Base-by-base conservation (phyloP, 805 yeast genomes). In the Candida silvicultrix region DNA sequence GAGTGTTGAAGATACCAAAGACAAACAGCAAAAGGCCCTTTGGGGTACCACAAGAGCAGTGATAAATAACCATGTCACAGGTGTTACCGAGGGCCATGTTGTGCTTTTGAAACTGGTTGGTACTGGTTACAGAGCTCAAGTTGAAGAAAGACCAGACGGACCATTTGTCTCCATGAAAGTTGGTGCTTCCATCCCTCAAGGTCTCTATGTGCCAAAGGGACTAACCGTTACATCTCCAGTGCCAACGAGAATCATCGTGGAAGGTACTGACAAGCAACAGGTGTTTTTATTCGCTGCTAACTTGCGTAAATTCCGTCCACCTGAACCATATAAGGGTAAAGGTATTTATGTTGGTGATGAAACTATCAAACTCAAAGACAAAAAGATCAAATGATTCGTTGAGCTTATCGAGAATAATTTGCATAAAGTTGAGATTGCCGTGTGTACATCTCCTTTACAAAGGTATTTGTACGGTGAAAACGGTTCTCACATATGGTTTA, bases 271-370 rank as follows among this genome's bases (percentile, higher is more conserved):
- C 66, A 86, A 88, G 66, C 96, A 90, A 65, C 83, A 83, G 62
- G 90, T 94, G 42, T 84, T 80, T 60, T 74, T 83, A 45, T 89
- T 87, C 67, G 99, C 98, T 18, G 96, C 96, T 15, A 79, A 80
- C 47, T 74, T 94, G 53, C 83, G 98, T 65, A 79, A 78, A 57
- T 80, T 80, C 73, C 88, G 87, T 64, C 95, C 95, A 50, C 99
- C 99, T 40, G 99, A 94, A 70, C 97, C 97, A 36, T 94, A 94
- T 67, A 94, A 94, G 71, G 99, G 99, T 63, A 95, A 95, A 58
- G 99, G 99, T 62, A 85, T 94, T 42, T 94, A 85, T 63, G 84
- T 94, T 43, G 86, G 90, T 66, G 85, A 81, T 60, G 98, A 94
- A 71, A 89, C 95, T 42, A 85, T 94, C 65, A 83, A 81, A 63